Evolutionary conservation across 2,329 filamentous ascomycete genomes (phyloP), one percentile per base, ranked within the genome.

Genomic region (Xylaria sp.): DNA sequence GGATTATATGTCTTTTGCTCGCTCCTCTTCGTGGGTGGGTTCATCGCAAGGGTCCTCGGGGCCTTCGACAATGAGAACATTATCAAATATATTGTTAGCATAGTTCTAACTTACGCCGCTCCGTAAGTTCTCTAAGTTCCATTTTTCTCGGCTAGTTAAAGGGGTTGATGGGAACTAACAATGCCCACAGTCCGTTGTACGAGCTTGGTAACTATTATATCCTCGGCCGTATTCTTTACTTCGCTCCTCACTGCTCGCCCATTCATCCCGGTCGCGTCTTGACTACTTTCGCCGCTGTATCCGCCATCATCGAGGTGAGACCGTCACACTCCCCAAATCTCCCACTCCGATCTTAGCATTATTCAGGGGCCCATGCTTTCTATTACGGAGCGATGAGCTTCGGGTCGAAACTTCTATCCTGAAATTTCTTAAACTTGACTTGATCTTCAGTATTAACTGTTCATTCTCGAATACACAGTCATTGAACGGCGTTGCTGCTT

Each of bases 141-240:
- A 13, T 12, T 20, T 10, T 43, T 31, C n/a, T 20, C 20, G 25
- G 6, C 20, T 10, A 15, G 49, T 18, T 6, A 2, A 15, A 15
- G 46, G 4, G 18, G 41, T 1, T 6, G 20, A 25, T 25, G 23
- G 41, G 28, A 36, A 36, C 62, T 69, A 48, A 72, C 74, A 39
- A 52, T 43, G 25, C 6, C 31, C 8, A 23, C 52, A 85, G 85
- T 20, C 87, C 88, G 1, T 79, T 89, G 9, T 85, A 88, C 60
- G 86, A 88, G 64, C 82, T 87, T 3, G 83, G 83, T 51, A 88
- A 89, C 74, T 89, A 89, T 75, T 84, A 88, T 71, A 82, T 89
- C 55, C 83, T 90, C 59, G 85, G 84, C 2, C 83, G 87, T 2
- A 82, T 88, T 18, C 80, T 90, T 7, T 86, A 85, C 76, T 89